Evolutionary conservation across 1,284 basidiomycete species (phyloP).

Genomic region (Heliocybe sulcata): DNA sequence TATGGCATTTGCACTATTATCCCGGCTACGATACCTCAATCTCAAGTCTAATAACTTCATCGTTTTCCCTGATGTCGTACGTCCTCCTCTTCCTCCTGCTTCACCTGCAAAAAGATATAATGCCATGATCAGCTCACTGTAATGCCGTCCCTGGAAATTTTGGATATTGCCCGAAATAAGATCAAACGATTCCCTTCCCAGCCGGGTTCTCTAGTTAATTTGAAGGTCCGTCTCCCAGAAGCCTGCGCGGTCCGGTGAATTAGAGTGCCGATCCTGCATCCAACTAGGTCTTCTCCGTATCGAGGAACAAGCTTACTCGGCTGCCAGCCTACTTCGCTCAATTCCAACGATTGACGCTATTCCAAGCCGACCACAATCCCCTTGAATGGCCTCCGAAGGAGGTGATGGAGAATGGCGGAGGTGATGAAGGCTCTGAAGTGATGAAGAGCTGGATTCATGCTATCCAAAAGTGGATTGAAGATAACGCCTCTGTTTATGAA

Average conservation of each 20-base stretch:
- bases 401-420: constrained; percentile 36
- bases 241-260: too few relatives aligned
- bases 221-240: constrained; percentile 51
- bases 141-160: constrained; percentile 86
- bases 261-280: too few relatives aligned
- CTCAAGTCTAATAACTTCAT: constrained; percentile 85
- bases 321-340: constrained; percentile 77
- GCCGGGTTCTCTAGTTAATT: constrained; percentile 74
- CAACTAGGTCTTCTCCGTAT: constrained; percentile 75
- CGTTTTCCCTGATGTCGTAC: constrained; percentile 81
- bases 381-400: constrained; percentile 82
- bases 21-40: constrained; percentile 86
- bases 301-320: constrained; percentile 77
- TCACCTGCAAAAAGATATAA: constrained; percentile 1
- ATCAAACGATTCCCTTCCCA: constrained; percentile 74
- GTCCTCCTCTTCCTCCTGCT: constrained; percentile 26
- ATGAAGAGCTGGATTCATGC: constrained; percentile 68
- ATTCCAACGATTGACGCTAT: constrained; percentile 70
- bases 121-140: constrained; percentile 57
- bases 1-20: constrained; percentile 69
- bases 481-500: constrained; percentile 27
- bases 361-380: constrained; percentile 89
- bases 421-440: constrained; percentile 38
- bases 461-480: constrained; percentile 71
- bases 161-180: constrained; percentile 94